Conservation (phyloP, 139 green algal species). For the Closterium sp. region DNA sequence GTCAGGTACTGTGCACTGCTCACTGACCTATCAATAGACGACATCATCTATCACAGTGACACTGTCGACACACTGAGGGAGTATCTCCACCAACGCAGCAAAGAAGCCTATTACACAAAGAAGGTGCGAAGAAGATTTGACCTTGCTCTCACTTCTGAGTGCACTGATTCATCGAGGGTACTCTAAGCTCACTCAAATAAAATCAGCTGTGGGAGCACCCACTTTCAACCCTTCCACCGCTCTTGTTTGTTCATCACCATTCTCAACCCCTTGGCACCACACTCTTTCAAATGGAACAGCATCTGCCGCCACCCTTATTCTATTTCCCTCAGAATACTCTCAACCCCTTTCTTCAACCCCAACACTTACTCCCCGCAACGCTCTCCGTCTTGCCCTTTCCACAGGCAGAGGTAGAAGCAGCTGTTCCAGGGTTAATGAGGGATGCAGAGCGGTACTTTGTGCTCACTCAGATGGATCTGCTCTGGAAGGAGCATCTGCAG, state of each 20-base stretch:
- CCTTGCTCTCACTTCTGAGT: no score
- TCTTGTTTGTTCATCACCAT: no score
- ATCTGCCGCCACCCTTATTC: no score
- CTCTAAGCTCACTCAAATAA: no score
- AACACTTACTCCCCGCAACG: no score
- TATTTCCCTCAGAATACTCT: no score
- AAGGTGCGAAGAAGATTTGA: neutral
- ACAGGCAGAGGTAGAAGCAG: constrained; percentile 17
- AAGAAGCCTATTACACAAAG: constrained; percentile 43
- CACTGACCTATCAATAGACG: constrained; percentile 63
- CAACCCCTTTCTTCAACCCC: constrained; percentile 12
- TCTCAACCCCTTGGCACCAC: no score
- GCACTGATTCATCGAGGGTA: no score
- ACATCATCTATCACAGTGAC: constrained; percentile 27
- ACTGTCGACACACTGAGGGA: constrained; percentile 40
- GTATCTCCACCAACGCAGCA: constrained; percentile 37
- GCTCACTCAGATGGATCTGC: constrained; percentile 88
- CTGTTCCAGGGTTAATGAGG: constrained; percentile 68
- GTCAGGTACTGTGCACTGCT: constrained; percentile 88
- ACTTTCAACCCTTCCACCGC: no score
- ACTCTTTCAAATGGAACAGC: no score
- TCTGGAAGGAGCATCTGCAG: constrained; percentile 97
- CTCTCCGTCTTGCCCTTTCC: neutral
- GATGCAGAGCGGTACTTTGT: constrained; percentile 94
- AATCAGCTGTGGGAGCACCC: no score